Base-by-base conservation (phyloP, 78 protist species). In the Polysphondylium violaceum region DNA sequence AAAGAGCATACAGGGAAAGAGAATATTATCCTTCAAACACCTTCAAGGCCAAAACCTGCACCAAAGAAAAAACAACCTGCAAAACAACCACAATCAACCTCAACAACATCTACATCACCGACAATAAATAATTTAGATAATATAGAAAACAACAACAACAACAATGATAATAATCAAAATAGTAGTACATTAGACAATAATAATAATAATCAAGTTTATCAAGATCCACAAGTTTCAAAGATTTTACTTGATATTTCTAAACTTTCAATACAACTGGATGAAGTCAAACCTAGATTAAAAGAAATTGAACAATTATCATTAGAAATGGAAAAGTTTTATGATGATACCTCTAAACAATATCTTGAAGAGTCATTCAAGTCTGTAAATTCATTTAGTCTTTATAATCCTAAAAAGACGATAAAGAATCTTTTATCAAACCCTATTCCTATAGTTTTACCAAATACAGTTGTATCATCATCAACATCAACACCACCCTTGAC, bases 221-320 rank as follows among this genome's bases (percentile, higher is more conserved):
- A 56, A 14, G 78, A 72, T 72, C 44, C 63, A 50, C 44, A 31
- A 50, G 51, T 72, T 29, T 50, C 29, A 23, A 16, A 47, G 31
- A 72, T 72, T 2, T 50, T 19, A 72, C 16, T 21, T 31, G 31
- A n/a, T 36, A 50, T 72, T 29, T 44, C 59, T 31, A 43, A 72
- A 50, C 78, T 72, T n/a, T 72, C 78, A 3, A 31, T 72, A 23
- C 59, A 50, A 31, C 47, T 78, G 75, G 88, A 78, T 23, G 88
- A 78, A 40, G 63, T 81, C 23, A 31, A 14, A 69, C 91, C 91
- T 43, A 67, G 79, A 71, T 58, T 83, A 23, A 83, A 83, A 69
- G 73, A 83, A 59, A 56, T 58, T 21, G 71, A 83, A 36, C 69
- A 83, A 25, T 69, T 27, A 27, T n/a, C 91, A 23, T n/a, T 69